These are phyloP conservation scores for Torulaspora gathmanii DNA, from an alignment of 805 yeast species.

Conservation along the genomic window DNA sequence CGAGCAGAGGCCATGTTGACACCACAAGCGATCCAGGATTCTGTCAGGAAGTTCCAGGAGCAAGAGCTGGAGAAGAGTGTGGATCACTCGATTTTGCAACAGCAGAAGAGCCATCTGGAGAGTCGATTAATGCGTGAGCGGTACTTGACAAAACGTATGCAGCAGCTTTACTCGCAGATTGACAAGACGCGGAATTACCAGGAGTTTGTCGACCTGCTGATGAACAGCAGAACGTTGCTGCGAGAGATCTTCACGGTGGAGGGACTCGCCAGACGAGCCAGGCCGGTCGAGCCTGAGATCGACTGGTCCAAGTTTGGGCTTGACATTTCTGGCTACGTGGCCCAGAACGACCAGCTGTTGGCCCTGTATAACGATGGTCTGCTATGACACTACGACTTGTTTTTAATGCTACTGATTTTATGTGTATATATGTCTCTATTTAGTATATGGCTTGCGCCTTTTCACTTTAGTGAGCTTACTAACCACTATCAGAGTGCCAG, in stretches of 20 bases:
- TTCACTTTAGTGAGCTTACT: neutral
- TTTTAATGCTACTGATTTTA: neutral
- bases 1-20: constrained; percentile 15
- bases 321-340: constrained; percentile 24
- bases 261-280: constrained; percentile 13
- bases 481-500: neutral
- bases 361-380: constrained; percentile 21
- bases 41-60: constrained; percentile 25
- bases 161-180: constrained; percentile 26
- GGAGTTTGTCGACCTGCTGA: constrained; percentile 30
- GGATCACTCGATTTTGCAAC: constrained; percentile 24
- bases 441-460: neutral
- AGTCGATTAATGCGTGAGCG: constrained; percentile 18
- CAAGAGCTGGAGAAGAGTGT: constrained; percentile 18
- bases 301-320: constrained; percentile 31
- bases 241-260: constrained; percentile 32
- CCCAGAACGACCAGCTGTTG: constrained; percentile 19
- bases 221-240: constrained; percentile 24
- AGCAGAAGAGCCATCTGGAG: constrained; percentile 24
- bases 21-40: constrained; percentile 15
- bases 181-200: constrained; percentile 31
- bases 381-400: constrained; percentile 7
- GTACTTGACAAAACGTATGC: constrained; percentile 24
- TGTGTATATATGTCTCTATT: constrained; percentile 4
- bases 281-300: constrained; percentile 10